These are phyloP conservation scores for Trichoderma sp. DNA, from an alignment of 2,329 filamentous ascomycete genomes.

Conservation along the genomic window DNA sequence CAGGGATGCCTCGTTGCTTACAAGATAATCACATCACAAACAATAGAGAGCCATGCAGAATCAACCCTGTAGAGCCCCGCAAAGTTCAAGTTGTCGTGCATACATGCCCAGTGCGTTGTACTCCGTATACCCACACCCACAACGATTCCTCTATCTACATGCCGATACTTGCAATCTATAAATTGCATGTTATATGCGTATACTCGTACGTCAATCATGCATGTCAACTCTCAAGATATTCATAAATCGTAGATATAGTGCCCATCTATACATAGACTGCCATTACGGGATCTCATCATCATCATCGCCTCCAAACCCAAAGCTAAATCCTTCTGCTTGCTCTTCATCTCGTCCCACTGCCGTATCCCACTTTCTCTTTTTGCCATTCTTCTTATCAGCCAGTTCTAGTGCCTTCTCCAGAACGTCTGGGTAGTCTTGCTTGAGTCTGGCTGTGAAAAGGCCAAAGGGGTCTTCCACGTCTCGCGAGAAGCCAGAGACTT, in stretches of 20 bases:
- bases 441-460: constrained; percentile 70
- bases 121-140: background rate
- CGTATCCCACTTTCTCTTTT: constrained; percentile 84
- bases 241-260: background rate
- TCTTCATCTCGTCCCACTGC: constrained; percentile 50
- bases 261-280: background rate
- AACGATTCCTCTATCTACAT: background rate
- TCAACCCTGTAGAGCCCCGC: background rate
- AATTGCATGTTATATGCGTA: background rate
- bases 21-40: background rate
- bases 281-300: constrained; percentile 42
- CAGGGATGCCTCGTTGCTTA: background rate
- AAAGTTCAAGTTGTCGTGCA: background rate
- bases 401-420: constrained; percentile 63
- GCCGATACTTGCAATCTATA: background rate
- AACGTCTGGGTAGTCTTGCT: constrained; percentile 61
- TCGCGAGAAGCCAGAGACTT: constrained; percentile 80
- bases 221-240: background rate
- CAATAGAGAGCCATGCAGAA: background rate
- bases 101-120: background rate
- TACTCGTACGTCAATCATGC: background rate
- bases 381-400: constrained; percentile 61
- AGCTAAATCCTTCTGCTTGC: constrained; percentile 30
- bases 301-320: constrained; percentile 49
- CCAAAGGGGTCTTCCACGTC: constrained; percentile 69